Base-by-base conservation (phyloP, 441 rosid genomes). In the Jatropha multifida region DNA sequence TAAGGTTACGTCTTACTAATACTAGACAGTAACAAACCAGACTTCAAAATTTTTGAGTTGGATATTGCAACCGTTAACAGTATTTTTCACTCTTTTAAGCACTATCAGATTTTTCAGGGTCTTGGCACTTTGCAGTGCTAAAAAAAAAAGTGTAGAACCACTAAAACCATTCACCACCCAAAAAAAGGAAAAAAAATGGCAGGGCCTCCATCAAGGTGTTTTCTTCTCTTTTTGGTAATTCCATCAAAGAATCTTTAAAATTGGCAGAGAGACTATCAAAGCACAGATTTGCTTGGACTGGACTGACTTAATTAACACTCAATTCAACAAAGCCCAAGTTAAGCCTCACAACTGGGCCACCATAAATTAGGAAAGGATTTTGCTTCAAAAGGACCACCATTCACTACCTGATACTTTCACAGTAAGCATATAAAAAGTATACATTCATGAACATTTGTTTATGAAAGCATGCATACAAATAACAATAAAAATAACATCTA, bases 401-500 rank as follows among this genome's bases (percentile, higher is more conserved):
- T 11, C 48, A 44, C 48, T 18, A 55, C 5, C 5, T 1, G 11
- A 41, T 8, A 20, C 26, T 38, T 73, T 13, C 48, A 10, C 20
- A 18, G 44, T 2, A 27, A 20, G 65, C 40, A 71, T 20, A 51
- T 51, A 69, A 69, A 4, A 32, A 32, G 32, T 32, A 44, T 23
- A 11, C 48, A 44, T 6, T 44, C 48, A 44, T 44, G 48, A 44
- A 44, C 12, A 44, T 44, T 44, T 44, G 10, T 44, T 7, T 44
- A 44, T 44, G 9, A 44, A 20, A 17, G 14, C 27, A 59, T 59
- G 54, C 7, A 20, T 56, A 41, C 56, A 62, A 65, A 42, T 0
- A 73, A 66, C 49, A 26, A 37, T 66, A 63, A 10, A 6, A 42
- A 67, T 23, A 74, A 1, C 49, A 75, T n/a, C 12, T 48, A 32